phyloP scores from a whole-genome alignment of 768 basidiomycete species.

The Suillus variegatus region DNA sequence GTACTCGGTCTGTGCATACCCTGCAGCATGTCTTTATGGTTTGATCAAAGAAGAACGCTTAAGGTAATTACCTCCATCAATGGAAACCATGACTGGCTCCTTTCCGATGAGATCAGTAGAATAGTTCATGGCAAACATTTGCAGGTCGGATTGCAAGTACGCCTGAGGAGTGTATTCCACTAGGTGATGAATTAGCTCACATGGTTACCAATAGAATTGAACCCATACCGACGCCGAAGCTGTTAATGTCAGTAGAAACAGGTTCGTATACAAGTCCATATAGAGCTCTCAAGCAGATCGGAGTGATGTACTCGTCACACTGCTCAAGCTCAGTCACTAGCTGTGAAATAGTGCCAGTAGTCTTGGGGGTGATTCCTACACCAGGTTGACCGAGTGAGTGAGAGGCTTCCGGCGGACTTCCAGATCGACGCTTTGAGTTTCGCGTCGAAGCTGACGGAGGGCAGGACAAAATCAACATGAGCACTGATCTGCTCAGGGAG shows the following conservation, averaged over 20 bases:
- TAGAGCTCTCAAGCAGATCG: slow-evolving; percentile 28
- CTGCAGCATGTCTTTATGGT: slow-evolving; percentile 17
- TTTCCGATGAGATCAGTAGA: slow-evolving; percentile 21
- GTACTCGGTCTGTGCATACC: slow-evolving; percentile 27
- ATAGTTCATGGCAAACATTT: slow-evolving; percentile 36
- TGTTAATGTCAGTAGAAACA: slow-evolving; percentile 28
- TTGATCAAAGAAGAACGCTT: neutral
- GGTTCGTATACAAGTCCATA: slow-evolving; percentile 28
- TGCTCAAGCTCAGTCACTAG: slow-evolving; percentile 15
- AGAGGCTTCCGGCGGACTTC: slow-evolving; percentile 8
- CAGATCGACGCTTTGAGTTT: slow-evolving; percentile 22
- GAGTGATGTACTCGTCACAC: slow-evolving; percentile 33
- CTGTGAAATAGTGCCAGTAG: slow-evolving; percentile 12
- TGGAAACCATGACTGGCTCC: slow-evolving; percentile 31
- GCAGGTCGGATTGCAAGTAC: slow-evolving; percentile 30
- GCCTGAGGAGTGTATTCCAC: slow-evolving; percentile 37
- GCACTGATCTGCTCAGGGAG: slow-evolving; percentile 31
- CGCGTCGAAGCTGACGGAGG: slow-evolving; percentile 34
- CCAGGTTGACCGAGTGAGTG: slow-evolving; percentile 19
- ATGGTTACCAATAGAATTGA: neutral
- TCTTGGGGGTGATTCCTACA: slow-evolving; percentile 19
- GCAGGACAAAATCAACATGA: slow-evolving; percentile 37
- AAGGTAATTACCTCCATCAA: slow-evolving; percentile 35
- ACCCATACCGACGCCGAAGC: slow-evolving; percentile 34
- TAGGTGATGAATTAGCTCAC: slow-evolving; percentile 11